These are phyloP conservation scores for Tolypocladium inflatum DNA, from an alignment of 2,329 filamentous ascomycete genomes.

Conservation along the genomic window DNA sequence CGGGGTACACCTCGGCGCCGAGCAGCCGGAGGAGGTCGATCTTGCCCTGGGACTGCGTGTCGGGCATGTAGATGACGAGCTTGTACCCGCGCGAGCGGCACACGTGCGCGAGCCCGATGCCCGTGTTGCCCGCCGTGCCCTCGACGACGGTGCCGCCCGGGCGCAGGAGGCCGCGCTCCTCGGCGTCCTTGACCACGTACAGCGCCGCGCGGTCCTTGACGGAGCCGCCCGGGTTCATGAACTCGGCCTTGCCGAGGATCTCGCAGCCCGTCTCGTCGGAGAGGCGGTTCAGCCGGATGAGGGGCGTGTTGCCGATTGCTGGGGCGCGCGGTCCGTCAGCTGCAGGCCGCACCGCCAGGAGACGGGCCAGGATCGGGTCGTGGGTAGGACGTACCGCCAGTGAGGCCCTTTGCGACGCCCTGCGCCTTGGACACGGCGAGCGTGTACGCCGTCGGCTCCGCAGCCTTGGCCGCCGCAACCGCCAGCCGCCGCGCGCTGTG, in stretches of 20 bases:
- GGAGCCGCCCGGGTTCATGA: conserved; percentile 94
- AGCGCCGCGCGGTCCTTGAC: conserved; percentile 95
- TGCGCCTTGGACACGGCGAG: conserved; percentile 72
- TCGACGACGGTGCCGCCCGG: conserved; percentile 92
- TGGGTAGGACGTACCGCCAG: conserved; percentile 54
- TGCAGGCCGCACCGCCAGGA: neutral
- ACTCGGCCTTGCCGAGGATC: conserved; percentile 92
- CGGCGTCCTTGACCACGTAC: conserved; percentile 88
- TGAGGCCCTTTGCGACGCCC: conserved; percentile 66
- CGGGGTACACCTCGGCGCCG: conserved; percentile 90
- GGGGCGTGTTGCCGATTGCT: conserved; percentile 96
- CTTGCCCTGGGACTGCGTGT: conserved; percentile 97
- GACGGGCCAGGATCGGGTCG: neutral
- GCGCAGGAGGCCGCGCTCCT: conserved; percentile 72
- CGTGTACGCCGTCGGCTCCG: conserved; percentile 46
- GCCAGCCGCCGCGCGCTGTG: conserved; percentile 59
- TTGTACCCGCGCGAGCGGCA: conserved; percentile 87
- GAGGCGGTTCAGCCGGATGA: conserved; percentile 81
- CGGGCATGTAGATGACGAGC: conserved; percentile 98
- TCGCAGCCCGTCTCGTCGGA: conserved; percentile 90
- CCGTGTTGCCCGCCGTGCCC: conserved; percentile 95
- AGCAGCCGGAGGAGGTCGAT: conserved; percentile 85
- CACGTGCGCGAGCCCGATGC: conserved; percentile 94
- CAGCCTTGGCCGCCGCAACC: conserved; percentile 37
- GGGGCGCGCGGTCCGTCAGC: neutral